Base-by-base conservation (phyloP, 2,329 filamentous ascomycete species). In the Ophiocordyceps camponoti-saundersi region DNA sequence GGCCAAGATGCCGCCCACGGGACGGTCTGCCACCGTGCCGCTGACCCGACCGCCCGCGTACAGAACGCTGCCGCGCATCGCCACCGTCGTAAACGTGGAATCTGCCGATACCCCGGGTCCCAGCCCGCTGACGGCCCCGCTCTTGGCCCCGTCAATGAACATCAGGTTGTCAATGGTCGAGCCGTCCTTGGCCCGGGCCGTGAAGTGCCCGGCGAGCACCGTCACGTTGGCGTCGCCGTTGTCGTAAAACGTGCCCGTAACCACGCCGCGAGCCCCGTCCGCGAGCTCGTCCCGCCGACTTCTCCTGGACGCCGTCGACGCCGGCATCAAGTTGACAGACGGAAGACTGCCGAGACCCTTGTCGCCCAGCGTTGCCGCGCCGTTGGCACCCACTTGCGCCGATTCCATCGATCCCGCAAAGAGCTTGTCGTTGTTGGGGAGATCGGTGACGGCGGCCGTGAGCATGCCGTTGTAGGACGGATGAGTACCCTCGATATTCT, bases 141-240 rank as follows among this genome's bases (percentile, higher is more conserved):
- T 70, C 50, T 85, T 70, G n/a, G 78, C 75, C 42, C 82, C 81
- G 60, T 95, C 85, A 50, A 96, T 77, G 52, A 98, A 76, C 36
- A 83, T 70, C 16, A 98, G 68, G 56, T 95, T 96, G 53, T 87
- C 72, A 50, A 95, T 72, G 6, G 72, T 71, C 3, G 81, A 79
- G 21, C 80, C 85, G 53, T 89, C 76, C 8, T 73, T 73, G 15
- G 75, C 76, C 29, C 70, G 77, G 1, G 85, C 80, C 8, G 76
- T 75, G 60, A 98, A 98, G 56, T 88, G 86, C 1, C 92, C 92
- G 44, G 81, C 92, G 26, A 96, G 71, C 39, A 96, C 76, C 0
- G 92, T 96, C 48, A 93, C 72, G 61, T 95, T 95, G 52, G 77
- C 74, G 49, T 68, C 70, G 51, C 78, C 76, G 16, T 73, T 70